These are phyloP conservation scores for Spizellomyces sp. DNA, from an alignment of 192 early-diverging fungal species.

Conservation along the genomic window DNA sequence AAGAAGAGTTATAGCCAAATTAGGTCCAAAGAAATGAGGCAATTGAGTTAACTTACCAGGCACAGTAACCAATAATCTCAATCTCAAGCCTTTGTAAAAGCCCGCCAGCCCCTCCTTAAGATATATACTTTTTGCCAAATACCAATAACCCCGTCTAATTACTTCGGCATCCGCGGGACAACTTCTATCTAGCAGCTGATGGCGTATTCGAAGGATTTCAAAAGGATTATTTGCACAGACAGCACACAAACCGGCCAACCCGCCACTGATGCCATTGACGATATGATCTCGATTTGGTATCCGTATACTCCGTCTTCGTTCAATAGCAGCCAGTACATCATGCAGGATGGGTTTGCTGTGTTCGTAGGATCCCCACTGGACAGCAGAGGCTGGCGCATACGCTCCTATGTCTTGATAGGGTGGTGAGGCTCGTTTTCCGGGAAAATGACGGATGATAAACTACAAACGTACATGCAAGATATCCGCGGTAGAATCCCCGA, in stretches of 20 bases:
- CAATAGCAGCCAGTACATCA: conserved; percentile 8
- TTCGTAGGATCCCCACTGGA: conserved; percentile 57
- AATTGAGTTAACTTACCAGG: conserved; percentile 14
- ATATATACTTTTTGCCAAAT: conserved; percentile 32
- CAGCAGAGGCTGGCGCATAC: conserved; percentile 48
- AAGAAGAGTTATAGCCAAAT: background rate
- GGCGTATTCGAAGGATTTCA: conserved; percentile 45
- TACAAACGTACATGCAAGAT: conserved; percentile 31
- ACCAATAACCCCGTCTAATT: conserved; percentile 39
- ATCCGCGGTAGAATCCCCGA: conserved; percentile 49
- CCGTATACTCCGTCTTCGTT: background rate
- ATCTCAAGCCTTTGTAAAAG: conserved; percentile 45
- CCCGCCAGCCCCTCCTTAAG: conserved; percentile 35
- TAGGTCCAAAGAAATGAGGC: background rate
- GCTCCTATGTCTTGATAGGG: conserved; percentile 35
- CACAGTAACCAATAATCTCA: conserved; percentile 42
- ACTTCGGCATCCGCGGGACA: conserved; percentile 37
- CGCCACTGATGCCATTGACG: conserved; percentile 33
- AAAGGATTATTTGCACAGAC: conserved; percentile 50
- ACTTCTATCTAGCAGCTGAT: conserved; percentile 43
- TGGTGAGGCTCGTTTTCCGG: background rate
- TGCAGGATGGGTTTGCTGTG: conserved; percentile 36
- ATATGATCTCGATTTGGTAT: conserved; percentile 19
- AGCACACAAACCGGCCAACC: conserved; percentile 39
- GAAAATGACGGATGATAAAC: background rate